These are phyloP conservation scores for Fusarium udum DNA, from an alignment of 2,329 filamentous ascomycete genomes.

Conservation along the genomic window DNA sequence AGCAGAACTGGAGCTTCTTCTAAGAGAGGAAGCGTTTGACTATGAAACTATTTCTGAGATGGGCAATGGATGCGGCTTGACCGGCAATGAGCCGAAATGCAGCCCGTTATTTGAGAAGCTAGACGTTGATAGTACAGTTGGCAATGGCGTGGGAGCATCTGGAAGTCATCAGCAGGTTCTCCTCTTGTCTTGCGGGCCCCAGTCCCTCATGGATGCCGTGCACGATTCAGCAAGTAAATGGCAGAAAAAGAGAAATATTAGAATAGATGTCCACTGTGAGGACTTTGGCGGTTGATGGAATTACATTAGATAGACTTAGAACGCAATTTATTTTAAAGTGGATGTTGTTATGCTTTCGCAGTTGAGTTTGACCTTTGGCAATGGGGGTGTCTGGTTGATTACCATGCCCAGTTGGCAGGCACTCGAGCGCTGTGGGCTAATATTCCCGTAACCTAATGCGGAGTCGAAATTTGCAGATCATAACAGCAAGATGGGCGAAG, in stretches of 20 bases:
- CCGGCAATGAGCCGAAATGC: not conserved
- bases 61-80: accelerated
- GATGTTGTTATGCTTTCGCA: not conserved
- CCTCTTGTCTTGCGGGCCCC: accelerated
- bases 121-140: not conserved
- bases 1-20: not conserved
- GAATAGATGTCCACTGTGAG: not conserved
- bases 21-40: not conserved
- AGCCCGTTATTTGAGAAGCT: not conserved
- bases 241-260: not conserved
- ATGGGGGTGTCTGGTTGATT: no score
- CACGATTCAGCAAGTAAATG: not conserved
- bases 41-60: not conserved
- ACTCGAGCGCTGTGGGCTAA: not conserved
- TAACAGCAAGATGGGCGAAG: not conserved
- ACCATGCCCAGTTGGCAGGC: not conserved
- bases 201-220: not conserved
- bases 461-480: not conserved
- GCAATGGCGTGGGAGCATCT: accelerated
- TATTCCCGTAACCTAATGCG: no score
- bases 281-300: not conserved
- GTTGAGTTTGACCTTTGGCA: not conserved
- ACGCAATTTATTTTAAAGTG: accelerated
- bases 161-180: not conserved
- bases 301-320: accelerated